These are phyloP conservation scores for Suillus placidus DNA, from an alignment of 768 basidiomycete species.

Conservation along the genomic window DNA sequence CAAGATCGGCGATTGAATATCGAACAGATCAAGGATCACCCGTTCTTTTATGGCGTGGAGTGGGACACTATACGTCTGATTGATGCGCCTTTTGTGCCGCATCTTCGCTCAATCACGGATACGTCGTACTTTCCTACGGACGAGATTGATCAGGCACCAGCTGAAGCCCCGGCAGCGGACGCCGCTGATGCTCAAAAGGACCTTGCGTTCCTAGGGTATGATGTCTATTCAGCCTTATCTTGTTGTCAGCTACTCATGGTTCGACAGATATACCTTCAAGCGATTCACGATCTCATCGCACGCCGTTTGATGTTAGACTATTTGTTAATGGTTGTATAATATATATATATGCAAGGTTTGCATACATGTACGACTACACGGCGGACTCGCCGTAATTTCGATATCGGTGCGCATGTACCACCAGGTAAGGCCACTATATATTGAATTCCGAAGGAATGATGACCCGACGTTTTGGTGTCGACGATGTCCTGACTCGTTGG, in stretches of 20 bases:
- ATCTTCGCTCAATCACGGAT: conserved; percentile 89
- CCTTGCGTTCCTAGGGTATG: conserved; percentile 68
- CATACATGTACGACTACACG: background rate
- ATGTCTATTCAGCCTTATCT: conserved; percentile 10
- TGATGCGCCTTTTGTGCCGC: conserved; percentile 96
- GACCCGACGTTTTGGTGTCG: background rate
- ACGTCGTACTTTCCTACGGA: conserved; percentile 99
- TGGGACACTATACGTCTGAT: conserved; percentile 88
- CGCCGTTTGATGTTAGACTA: conserved; percentile 40
- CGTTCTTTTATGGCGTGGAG: conserved; percentile 96
- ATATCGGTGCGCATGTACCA: background rate
- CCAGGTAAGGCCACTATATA: background rate
- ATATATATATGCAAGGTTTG: background rate
- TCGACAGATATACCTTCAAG: conserved; percentile 75
- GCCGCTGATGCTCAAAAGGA: conserved; percentile 52
- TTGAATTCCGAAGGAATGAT: background rate
- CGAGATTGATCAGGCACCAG: conserved; percentile 78
- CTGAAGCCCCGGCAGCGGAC: conserved; percentile 44
- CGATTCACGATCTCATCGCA: conserved; percentile 68
- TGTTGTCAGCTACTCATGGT: conserved; percentile 8
- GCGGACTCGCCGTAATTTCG: background rate
- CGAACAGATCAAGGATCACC: conserved; percentile 88
- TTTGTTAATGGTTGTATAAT: background rate
- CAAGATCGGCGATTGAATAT: conserved; percentile 76
- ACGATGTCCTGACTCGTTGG: background rate